Evolutionary conservation across 768 basidiomycete genomes (phyloP), one percentile per base, ranked within the genome.

Genomic region (Floccularia luteovirens): DNA sequence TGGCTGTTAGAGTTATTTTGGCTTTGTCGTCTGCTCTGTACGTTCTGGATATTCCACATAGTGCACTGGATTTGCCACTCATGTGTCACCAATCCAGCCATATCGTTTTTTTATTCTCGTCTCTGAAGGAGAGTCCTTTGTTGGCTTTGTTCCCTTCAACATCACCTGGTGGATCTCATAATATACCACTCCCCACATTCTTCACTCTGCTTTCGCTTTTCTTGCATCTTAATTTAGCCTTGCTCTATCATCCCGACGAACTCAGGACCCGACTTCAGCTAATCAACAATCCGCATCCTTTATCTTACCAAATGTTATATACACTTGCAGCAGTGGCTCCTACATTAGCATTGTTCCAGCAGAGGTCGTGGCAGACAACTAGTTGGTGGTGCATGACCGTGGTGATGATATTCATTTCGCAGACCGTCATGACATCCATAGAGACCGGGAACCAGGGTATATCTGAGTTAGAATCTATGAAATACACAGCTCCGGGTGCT

Each of bases 401-500:
- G 0, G 39, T 61, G 16, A 41, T 77, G 13, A 64, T 75, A 1
- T 70, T 58, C 30, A 52, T 73, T 24, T 63, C 68, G 1, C 70
- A 77, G 37, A 64, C 59, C 1, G 65, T 70, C 21, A 62, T 69
- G 42, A 60, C 60, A 30, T 64, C 71, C 36, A 67, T 77, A 30
- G 53, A 58, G 32, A 57, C 59, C 33, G 70, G 69, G 8, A 64
- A 70, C 48, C 57, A 69, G 45, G 67, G 64, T 23, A 64, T 83
- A 14, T 58, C 62, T 1, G 62, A 67, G 30, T 56, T 83, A 21
- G 74, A 82, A 51, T 57, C 54, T 11, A 56, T 81, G 57, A 71
- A 63, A 49, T 83, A 83, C 45, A 48, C 49, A 5, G 70, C 77
- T 7, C 71, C 66, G 19, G 75, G 79, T 4, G 77, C 78, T 38